These are phyloP conservation scores for Rhypophila decipiens DNA, from an alignment of 495 filamentous ascomycete species.

Conservation along the genomic window DNA sequence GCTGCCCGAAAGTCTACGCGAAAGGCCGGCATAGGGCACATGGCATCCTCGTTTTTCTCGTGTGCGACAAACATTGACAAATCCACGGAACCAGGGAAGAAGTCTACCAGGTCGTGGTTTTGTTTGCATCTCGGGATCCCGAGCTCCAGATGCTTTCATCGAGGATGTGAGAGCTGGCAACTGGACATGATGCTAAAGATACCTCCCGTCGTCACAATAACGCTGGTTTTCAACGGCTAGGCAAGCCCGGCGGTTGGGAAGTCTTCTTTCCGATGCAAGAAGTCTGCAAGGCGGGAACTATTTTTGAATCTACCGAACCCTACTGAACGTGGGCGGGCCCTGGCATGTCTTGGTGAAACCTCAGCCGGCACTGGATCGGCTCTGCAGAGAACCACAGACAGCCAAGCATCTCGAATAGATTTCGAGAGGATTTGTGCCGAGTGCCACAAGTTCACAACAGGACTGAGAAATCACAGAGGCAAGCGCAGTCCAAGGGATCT, in stretches of 20 bases:
- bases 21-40: too few species aligned
- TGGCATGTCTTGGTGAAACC: background rate
- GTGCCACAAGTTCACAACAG: too few species aligned
- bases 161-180: background rate
- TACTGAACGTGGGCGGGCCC: slow-evolving; percentile 1
- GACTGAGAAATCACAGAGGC: too few species aligned
- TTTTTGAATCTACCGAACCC: background rate
- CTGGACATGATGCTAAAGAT: slow-evolving; percentile 14
- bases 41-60: too few species aligned
- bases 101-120: background rate
- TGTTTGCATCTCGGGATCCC: background rate
- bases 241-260: slow-evolving; percentile 19
- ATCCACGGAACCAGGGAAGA: background rate
- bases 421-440: too few species aligned
- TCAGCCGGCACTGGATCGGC: background rate
- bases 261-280: slow-evolving; percentile 11
- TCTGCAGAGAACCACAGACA: too few species aligned
- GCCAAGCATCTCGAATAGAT: too few species aligned
- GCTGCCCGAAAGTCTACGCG: too few species aligned
- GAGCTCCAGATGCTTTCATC: background rate
- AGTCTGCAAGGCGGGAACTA: background rate
- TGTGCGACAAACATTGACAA: background rate
- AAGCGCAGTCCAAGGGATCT: too few species aligned
- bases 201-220: slow-evolving; percentile 12
- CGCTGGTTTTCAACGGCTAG: background rate